Conservation (phyloP, 108 stramenopile species). For the Cyclotella kingstonii region DNA sequence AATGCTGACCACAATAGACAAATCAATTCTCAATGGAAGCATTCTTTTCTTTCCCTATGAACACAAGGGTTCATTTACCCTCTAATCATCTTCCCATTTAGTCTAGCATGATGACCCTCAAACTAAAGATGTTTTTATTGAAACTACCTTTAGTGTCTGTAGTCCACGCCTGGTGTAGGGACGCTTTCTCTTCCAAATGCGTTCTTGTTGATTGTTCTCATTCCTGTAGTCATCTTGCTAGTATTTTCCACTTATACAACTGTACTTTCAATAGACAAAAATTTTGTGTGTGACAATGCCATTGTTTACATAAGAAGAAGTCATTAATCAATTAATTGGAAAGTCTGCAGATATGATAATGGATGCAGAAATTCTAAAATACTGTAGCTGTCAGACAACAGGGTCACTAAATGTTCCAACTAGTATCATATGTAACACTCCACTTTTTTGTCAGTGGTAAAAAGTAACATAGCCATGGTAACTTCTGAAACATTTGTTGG, state of each 20-base stretch:
- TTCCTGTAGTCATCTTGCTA: conserved; percentile 51
- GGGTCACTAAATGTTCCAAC: too few relatives aligned
- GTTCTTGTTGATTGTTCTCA: conserved; percentile 60
- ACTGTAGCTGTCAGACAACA: too few relatives aligned
- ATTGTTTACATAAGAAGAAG: conserved; percentile 61
- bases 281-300: conserved; percentile 43
- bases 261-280: conserved; percentile 51
- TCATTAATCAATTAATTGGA: conserved; percentile 54
- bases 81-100: neutral
- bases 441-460: too few relatives aligned
- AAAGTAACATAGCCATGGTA: too few relatives aligned
- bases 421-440: too few relatives aligned
- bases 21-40: too few relatives aligned
- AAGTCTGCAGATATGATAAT: conserved; percentile 27
- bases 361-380: too few relatives aligned
- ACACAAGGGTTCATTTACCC: neutral
- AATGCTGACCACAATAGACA: too few relatives aligned
- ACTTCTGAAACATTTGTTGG: too few relatives aligned
- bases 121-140: conserved; percentile 5
- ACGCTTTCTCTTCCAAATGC: conserved; percentile 73
- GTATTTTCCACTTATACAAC: conserved; percentile 54
- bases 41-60: too few relatives aligned
- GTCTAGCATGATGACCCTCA: neutral
- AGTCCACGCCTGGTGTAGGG: conserved; percentile 78
- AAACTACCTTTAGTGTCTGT: conserved; percentile 72